Base-by-base conservation (phyloP, 345 rosid species). In the Rhizophora apiculata region DNA sequence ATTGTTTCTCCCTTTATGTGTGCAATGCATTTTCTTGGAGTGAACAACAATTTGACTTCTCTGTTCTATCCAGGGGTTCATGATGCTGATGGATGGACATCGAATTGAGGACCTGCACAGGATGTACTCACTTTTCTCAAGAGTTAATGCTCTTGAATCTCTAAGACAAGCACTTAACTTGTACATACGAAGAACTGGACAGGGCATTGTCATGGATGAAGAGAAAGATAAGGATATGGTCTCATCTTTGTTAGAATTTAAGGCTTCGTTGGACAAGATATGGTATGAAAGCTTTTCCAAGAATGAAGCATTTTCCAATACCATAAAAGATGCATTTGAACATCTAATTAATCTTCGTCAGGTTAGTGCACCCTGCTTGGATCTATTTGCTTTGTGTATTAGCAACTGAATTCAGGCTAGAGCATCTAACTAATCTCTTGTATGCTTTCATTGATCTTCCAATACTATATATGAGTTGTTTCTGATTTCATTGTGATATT, bases 171-270 rank as follows among this genome's bases (percentile, higher is more conserved):
- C 91, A 51, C 84, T 95, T 60, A 91, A 86, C 68, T 74, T 82
- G n/a, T 92, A 90, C 74, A 85, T 89, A 43, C 89, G 97, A 62
- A 86, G 82, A 85, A 86, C 91, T 54, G 99, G 97, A 68, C 90
- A 92, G 75, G 81, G 86, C 73, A 80, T 87, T 54, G 85, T 92
- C 72, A 85, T 92, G 97, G 98, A 95, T 83, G 99, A 95, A 79
- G 99, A 95, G 81, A 95, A 92, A 77, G 99, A 95, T 75, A 95
- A 92, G 73, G 99, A 92, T 68, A 92, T 95, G 98, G 99, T 92
- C 71, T 78, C 87, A 29, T 82, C 92, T 43, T 77, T 95, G 62
- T 77, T 95, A 82, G 98, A 90, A 74, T 92, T 90, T 72, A 95
- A 95, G 89, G 93, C 86, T 70, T 86, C 96, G 32, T 96, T 95